Percentiles rank a stretch among this genome's conserved stretches.
Evolutionary conservation across 140 eudicot genomes (phyloP).

Genomic region (Oenanthe javanica): DNA sequence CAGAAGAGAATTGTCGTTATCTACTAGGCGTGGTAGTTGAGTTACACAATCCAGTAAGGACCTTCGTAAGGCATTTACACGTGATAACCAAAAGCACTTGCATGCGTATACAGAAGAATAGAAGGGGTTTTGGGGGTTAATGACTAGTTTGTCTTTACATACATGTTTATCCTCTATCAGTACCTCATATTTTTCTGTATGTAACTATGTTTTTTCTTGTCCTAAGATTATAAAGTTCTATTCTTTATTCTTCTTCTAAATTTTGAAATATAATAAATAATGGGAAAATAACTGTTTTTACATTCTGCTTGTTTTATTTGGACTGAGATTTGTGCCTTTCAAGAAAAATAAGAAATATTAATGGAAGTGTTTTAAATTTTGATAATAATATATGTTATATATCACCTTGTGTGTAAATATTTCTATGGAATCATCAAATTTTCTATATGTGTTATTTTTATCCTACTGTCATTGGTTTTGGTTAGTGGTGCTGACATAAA

Average conservation of each 20-base stretch:
- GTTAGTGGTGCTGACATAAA: slow-evolving; percentile 28
- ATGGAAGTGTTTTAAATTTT: neutral
- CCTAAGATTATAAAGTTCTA: neutral
- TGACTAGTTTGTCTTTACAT: slow-evolving; percentile 25
- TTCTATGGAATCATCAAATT: slow-evolving; percentile 9
- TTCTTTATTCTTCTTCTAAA: neutral
- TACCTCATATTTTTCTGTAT: neutral
- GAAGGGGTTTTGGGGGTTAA: slow-evolving; percentile 28
- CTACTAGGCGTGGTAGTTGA: too few relatives aligned
- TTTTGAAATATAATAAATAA: neutral
- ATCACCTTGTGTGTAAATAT: slow-evolving; percentile 29
- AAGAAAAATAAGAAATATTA: neutral
- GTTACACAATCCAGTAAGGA: too few relatives aligned
- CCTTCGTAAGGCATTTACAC: slow-evolving; percentile 28
- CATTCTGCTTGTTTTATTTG: neutral
- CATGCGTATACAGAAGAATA: slow-evolving; percentile 49
- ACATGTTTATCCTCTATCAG: slow-evolving; percentile 15
- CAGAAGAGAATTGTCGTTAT: too few relatives aligned
- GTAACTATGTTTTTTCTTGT: neutral
- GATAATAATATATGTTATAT: neutral
- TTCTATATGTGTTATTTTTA: neutral
- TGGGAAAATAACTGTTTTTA: neutral
- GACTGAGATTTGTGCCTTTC: neutral
- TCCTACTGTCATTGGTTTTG: slow-evolving; percentile 15
- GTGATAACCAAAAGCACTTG: slow-evolving; percentile 51